Conservation (phyloP, 768 basidiomycete species). For the Boletus subparvulus region DNA sequence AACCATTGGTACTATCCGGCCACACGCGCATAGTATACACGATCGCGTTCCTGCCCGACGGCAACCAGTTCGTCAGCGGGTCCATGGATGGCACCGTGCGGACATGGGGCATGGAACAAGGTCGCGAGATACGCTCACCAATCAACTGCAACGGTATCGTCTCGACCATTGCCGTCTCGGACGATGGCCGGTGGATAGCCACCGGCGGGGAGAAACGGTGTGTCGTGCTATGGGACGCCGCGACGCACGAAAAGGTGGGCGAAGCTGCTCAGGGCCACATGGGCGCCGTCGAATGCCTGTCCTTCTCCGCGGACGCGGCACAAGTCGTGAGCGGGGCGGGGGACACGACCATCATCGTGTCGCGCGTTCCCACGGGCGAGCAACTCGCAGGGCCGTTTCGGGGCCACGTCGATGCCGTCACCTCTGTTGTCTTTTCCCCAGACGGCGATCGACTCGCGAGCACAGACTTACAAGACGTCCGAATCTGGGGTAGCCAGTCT, state of each 20-base stretch:
- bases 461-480: not conserved
- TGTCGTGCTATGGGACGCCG: conserved; percentile 2
- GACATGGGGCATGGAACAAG: not conserved
- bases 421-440: conserved; percentile 2
- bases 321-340: not conserved
- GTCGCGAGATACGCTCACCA: not conserved
- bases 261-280: not conserved
- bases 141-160: not conserved
- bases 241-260: not conserved
- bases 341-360: conserved; percentile 4
- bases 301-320: not conserved
- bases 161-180: not conserved
- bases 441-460: conserved; percentile 1
- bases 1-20: not conserved
- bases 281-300: not conserved
- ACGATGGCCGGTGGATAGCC: conserved; percentile 11
- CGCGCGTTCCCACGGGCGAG: not conserved
- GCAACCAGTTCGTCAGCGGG: conserved; percentile 1
- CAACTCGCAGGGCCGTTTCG: not conserved
- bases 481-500: not conserved
- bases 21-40: conserved; percentile 3
- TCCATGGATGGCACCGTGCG: not conserved
- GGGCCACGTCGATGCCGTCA: not conserved
- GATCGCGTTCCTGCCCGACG: conserved; percentile 2
- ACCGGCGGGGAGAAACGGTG: conserved; percentile 7